These are phyloP conservation scores for Aspergillus cejpii DNA, from an alignment of 2,329 filamentous ascomycete genomes.

Conservation along the genomic window DNA sequence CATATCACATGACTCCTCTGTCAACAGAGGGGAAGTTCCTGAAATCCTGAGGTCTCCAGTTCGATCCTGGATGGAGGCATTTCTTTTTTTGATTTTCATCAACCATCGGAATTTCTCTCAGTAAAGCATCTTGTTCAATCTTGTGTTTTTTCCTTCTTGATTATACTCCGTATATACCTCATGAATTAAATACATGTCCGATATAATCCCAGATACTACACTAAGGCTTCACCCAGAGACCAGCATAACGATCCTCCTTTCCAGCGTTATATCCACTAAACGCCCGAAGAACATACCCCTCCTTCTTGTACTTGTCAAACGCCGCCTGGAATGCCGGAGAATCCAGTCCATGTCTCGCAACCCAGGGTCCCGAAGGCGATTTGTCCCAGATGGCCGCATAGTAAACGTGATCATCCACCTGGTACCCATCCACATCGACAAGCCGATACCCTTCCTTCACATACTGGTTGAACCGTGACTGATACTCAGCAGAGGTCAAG, in stretches of 20 bases:
- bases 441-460: constrained; percentile 9
- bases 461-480: constrained; percentile 7
- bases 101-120: too few relatives aligned
- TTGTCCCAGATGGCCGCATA: constrained; percentile 13
- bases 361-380: constrained; percentile 11
- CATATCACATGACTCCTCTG: background rate
- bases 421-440: constrained; percentile 6
- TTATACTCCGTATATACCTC: too few relatives aligned
- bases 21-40: background rate
- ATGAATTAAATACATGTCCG: too few relatives aligned
- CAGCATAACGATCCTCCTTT: constrained; percentile 8
- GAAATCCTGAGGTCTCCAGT: constrained; percentile 1
- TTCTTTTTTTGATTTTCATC: background rate
- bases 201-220: background rate
- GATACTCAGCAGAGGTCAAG: constrained; percentile 6
- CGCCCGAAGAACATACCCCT: constrained; percentile 11
- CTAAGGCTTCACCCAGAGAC: constrained; percentile 10
- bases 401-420: constrained; percentile 5
- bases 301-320: constrained; percentile 9
- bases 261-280: constrained; percentile 10
- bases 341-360: constrained; percentile 9
- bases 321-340: constrained; percentile 6
- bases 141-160: too few relatives aligned
- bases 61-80: background rate
- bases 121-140: too few relatives aligned